A percentile compares a stretch with the other conserved stretches of the same genome.
Evolutionary conservation across 352 stramenopile genomes (phyloP).

Genomic region (Pythium phragmiticola): DNA sequence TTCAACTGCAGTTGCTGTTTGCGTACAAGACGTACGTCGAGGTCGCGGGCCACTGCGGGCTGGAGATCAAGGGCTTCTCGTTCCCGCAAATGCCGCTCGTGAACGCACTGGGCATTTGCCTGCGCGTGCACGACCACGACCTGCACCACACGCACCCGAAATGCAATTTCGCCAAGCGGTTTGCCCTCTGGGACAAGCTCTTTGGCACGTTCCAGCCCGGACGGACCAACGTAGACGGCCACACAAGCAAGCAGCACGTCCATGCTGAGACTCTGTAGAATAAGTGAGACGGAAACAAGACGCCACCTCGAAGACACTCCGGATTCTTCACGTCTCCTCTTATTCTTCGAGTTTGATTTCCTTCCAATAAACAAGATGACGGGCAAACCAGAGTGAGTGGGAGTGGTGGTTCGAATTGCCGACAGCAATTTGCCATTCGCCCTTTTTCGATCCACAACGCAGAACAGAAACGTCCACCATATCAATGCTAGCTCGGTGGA

Average conservation of each 20-base stretch:
- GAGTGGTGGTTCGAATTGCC: background rate
- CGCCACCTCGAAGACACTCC: background rate
- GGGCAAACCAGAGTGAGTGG: background rate
- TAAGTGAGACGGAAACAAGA: background rate
- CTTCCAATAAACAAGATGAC: conserved; percentile 4
- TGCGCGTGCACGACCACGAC: conserved; percentile 74
- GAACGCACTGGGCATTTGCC: conserved; percentile 47
- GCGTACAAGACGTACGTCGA: conserved; percentile 91
- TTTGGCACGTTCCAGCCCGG: conserved; percentile 74
- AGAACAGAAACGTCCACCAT: background rate
- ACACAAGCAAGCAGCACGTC: background rate
- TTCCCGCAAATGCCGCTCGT: conserved; percentile 85
- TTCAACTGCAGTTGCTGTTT: conserved; percentile 78
- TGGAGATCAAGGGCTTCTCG: conserved; percentile 83
- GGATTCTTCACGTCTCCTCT: background rate
- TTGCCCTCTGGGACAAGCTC: conserved; percentile 84
- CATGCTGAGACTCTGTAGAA: background rate
- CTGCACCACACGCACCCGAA: conserved; percentile 80
- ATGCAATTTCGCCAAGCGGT: conserved; percentile 89
- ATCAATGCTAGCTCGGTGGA: conserved; percentile 14
- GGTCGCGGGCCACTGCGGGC: conserved; percentile 75
- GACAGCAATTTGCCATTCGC: background rate
- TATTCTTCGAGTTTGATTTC: background rate
- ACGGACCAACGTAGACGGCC: background rate
- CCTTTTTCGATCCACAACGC: background rate